A percentile compares a stretch with the other conserved stretches of the same genome.
phyloP scores from a whole-genome alignment of 2,329 filamentous ascomycete genomes.

The Curvularia lunata region DNA sequence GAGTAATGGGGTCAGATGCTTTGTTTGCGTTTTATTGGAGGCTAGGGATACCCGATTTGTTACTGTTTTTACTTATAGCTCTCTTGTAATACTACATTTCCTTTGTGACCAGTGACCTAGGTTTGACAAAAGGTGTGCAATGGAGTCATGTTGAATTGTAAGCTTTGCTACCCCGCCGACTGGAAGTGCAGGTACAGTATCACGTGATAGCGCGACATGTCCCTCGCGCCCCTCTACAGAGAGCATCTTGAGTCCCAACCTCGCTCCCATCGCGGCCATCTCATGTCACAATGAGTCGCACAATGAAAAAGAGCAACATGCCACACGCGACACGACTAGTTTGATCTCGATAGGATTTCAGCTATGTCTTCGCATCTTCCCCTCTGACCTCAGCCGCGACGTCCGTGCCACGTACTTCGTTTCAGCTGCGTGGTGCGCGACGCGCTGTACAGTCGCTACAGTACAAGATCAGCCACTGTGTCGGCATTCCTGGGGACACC shows the following conservation, averaged over 20 bases:
- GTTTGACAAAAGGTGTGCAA: not conserved
- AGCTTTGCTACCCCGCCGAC: not conserved
- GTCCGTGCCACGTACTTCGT: slow-evolving; percentile 40
- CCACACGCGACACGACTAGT: not conserved
- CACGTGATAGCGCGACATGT: slow-evolving; percentile 13
- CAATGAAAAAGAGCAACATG: not conserved
- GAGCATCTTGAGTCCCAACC: not conserved
- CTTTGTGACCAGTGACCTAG: not conserved
- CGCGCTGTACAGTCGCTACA: slow-evolving; percentile 25
- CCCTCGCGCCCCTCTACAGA: not conserved
- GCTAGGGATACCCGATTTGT: slow-evolving; percentile 17
- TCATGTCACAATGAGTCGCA: not conserved
- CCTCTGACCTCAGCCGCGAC: slow-evolving; percentile 9
- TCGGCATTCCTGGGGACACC: slow-evolving; percentile 15
- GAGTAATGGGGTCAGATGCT: not conserved
- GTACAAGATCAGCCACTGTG: slow-evolving; percentile 28
- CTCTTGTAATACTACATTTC: slow-evolving; percentile 3
- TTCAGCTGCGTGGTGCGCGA: slow-evolving; percentile 31
- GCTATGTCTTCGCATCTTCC: slow-evolving; percentile 7
- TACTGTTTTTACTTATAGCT: slow-evolving; percentile 9
- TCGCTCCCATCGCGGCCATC: not conserved
- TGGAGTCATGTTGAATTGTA: not conserved
- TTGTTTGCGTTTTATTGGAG: slow-evolving; percentile 7
- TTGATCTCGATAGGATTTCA: not conserved
- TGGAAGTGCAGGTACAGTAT: not conserved